These are phyloP conservation scores for Sporothrix variecibatus DNA, from an alignment of 2,329 filamentous ascomycete species.

Conservation along the genomic window DNA sequence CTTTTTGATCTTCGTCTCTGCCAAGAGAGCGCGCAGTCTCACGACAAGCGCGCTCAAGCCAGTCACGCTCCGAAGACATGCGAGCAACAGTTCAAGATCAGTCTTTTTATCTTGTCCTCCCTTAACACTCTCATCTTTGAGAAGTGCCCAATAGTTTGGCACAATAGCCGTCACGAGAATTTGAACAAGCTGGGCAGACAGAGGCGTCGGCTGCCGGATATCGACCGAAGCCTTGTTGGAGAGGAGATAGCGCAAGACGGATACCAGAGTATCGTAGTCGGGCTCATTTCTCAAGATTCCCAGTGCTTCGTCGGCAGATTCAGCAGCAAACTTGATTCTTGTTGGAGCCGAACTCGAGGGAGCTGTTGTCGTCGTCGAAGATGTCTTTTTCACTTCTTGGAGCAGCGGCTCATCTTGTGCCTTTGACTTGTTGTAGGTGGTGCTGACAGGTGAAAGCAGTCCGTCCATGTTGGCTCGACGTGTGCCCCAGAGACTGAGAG, in stretches of 20 bases:
- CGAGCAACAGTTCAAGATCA: conserved; percentile 56
- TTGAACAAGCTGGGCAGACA: conserved; percentile 74
- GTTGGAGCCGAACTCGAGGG: not conserved
- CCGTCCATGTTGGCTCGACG: conserved; percentile 51
- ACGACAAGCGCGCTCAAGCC: conserved; percentile 76
- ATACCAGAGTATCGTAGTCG: conserved; percentile 57
- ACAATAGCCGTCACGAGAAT: conserved; percentile 72
- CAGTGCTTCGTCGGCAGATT: conserved; percentile 55
- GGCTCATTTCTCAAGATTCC: conserved; percentile 64
- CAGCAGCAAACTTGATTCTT: conserved; percentile 23
- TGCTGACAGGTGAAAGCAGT: conserved; percentile 57
- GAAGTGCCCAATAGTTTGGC: conserved; percentile 76
- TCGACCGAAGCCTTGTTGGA: conserved; percentile 40
- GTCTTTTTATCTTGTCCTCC: conserved; percentile 26
- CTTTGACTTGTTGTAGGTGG: conserved; percentile 48
- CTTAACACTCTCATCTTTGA: conserved; percentile 49
- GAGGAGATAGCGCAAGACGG: conserved; percentile 55
- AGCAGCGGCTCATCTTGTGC: conserved; percentile 43
- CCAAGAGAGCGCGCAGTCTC: conserved; percentile 65
- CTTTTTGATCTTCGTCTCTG: conserved; percentile 47
- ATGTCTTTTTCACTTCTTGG: conserved; percentile 38
- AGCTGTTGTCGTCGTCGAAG: not conserved
- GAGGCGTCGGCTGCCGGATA: conserved; percentile 64
- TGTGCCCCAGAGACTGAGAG: not conserved
- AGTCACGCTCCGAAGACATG: conserved; percentile 69